Evolutionary conservation across 2,329 filamentous ascomycete species (phyloP).

Genomic region (Sphaerulina vaccinii): DNA sequence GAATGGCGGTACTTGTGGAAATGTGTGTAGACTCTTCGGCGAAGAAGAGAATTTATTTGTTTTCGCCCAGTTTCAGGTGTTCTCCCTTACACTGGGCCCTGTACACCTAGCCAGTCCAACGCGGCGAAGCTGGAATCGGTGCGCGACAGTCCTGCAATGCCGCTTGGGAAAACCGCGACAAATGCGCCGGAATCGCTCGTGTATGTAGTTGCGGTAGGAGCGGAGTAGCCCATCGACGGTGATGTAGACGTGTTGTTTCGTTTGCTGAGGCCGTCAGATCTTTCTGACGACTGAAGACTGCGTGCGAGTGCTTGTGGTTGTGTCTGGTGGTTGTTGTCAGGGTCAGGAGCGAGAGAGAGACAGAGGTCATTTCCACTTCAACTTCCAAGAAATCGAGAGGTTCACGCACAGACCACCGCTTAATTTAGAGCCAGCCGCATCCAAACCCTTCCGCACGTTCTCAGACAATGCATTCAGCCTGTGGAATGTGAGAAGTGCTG

Average conservation of each 20-base stretch:
- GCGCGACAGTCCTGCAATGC: conserved; percentile 36
- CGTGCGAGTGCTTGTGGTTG: neutral
- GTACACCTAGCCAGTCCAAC: conserved; percentile 48
- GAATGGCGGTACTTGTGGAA: conserved; percentile 4
- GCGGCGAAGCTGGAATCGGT: conserved; percentile 50
- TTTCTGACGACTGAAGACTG: conserved; percentile 15
- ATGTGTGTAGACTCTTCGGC: conserved; percentile 5
- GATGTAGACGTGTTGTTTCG: conserved; percentile 3
- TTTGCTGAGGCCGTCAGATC: conserved; percentile 18
- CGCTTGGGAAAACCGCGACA: conserved; percentile 38
- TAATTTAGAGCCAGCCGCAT: no score
- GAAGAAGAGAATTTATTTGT: conserved; percentile 12
- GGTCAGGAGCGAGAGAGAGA: conserved; percentile 5
- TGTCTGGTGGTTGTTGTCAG: conserved; percentile 2
- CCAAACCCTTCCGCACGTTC: no score
- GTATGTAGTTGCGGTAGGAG: conserved; percentile 36
- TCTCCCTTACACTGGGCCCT: conserved; percentile 44
- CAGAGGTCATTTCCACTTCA: conserved; percentile 5
- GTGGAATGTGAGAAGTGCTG: no score
- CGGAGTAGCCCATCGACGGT: conserved; percentile 48
- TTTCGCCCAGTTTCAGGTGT: conserved; percentile 55
- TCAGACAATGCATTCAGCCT: no score
- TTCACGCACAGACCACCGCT: no score
- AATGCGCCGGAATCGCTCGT: conserved; percentile 37
- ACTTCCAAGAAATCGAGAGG: neutral